Evolutionary conservation across 1,284 basidiomycete genomes (phyloP), one percentile per base, ranked within the genome.

Genomic region (Moniliella sp.): DNA sequence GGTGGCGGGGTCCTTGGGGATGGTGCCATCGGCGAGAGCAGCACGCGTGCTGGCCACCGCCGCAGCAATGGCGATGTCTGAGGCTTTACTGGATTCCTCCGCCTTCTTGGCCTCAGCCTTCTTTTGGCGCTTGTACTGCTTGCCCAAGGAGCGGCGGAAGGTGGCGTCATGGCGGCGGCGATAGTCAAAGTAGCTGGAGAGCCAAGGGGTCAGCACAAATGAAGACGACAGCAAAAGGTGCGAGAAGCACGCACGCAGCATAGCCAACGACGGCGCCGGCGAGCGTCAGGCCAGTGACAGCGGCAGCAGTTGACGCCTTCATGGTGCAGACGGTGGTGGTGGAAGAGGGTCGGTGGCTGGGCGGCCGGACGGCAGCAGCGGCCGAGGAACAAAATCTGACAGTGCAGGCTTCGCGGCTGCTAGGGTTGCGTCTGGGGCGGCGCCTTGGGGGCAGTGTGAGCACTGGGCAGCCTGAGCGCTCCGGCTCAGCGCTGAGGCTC

Each of bases 101-200:
- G 67, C 66, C 50, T 65, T 54, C 30, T 51, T 56, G 46, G 64
- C 64, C 8, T 69, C 67, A n/a, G 68, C 68, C 54, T 78, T 69
- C 13, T 73, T 71, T 15, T 73, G 61, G 31, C 57, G 59, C 33
- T 63, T 64, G 34, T 56, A 50, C 28, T 67, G 70, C 64, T 78
- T 78, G 65, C 84, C 84, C 40, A 97, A 71, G 61, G 71, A 73
- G 66, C 75, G 83, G 62, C 88, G 74, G 71, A 97, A 97, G 9
- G 69, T 67, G 25, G 69, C 63, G 59, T 93, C 82, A 61, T 78
- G 83, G 50, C 83, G 72, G 36, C 88, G 75, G 65, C 73, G 79
- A 68, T 91, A 77, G 70, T 97, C 88, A 59, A 94, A 97, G 65
- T 86, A 94, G 36, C 73, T 67, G 21, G 8, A 23, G 21, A 23